A percentile compares a stretch with the other conserved stretches of the same genome.
Evolutionary conservation across 2,329 filamentous ascomycete species (phyloP).

Genomic region (Cadophora luteo-olivacea): DNA sequence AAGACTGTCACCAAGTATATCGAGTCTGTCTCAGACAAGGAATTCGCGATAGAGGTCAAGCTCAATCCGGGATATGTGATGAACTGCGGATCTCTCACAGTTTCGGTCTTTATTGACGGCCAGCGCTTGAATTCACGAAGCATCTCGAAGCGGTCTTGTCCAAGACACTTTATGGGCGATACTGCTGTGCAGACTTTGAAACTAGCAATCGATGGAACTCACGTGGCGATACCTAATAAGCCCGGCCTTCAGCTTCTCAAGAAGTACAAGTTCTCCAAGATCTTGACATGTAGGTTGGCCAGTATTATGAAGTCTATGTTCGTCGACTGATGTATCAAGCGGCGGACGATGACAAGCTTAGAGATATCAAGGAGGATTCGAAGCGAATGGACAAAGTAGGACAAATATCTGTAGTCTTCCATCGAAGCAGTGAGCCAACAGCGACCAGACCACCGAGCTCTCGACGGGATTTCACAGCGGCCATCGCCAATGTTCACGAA

Average conservation of each 20-base stretch:
- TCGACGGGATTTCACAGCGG: no score
- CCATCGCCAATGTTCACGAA: conserved; percentile 23
- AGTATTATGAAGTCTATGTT: not conserved
- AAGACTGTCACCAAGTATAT: not conserved
- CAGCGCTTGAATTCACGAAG: no score
- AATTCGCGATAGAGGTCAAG: not conserved
- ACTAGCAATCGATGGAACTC: no score
- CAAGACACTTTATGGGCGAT: no score
- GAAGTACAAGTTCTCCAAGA: conserved; percentile 21
- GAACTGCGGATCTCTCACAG: not conserved
- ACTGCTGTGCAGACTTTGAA: no score
- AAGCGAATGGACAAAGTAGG: conserved; percentile 20
- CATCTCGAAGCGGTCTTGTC: no score
- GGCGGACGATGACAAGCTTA: conserved; percentile 11
- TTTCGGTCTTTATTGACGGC: no score
- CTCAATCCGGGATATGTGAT: not conserved
- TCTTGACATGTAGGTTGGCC: conserved; percentile 19
- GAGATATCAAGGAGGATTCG: conserved; percentile 22
- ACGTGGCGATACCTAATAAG: no score
- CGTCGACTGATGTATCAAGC: not conserved
- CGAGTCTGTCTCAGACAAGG: conserved; percentile 1
- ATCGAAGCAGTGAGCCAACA: not conserved
- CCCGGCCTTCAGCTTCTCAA: no score
- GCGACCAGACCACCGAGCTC: not conserved
- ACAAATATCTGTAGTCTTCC: conserved; percentile 22